Conservation (phyloP, 1,139 yeast genomes). For the Suhomyces bokatorum region DNA sequence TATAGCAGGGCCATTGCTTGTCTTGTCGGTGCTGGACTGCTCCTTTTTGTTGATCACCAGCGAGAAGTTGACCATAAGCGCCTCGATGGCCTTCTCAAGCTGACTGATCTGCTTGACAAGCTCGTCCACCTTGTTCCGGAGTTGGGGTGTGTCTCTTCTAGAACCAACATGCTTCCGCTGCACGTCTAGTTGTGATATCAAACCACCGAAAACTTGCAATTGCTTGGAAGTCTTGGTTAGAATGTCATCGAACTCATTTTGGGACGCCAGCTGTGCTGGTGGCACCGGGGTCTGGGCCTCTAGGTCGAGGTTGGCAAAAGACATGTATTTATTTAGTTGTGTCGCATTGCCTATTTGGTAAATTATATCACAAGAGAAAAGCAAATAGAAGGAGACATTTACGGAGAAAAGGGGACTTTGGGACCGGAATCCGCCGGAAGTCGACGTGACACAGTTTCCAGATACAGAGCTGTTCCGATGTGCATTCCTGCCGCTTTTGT, state of each 20-base stretch:
- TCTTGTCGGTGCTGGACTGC: conserved; percentile 14
- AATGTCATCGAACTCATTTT: conserved; percentile 34
- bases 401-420: neutral
- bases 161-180: conserved; percentile 56
- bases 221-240: conserved; percentile 41
- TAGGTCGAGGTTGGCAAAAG: conserved; percentile 58
- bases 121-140: conserved; percentile 43
- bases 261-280: conserved; percentile 8
- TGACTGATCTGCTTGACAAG: conserved; percentile 28
- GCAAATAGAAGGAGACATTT: too few species aligned
- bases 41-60: conserved; percentile 33
- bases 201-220: conserved; percentile 50
- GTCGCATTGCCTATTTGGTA: neutral
- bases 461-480: too few species aligned
- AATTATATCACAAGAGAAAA: too few species aligned
- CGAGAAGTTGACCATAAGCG: conserved; percentile 33
- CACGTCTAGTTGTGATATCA: conserved; percentile 50
- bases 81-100: conserved; percentile 36
- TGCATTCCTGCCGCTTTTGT: too few species aligned
- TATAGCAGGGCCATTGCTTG: conserved; percentile 15
- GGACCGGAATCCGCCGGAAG: neutral
- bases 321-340: conserved; percentile 37
- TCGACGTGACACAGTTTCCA: neutral
- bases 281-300: conserved; percentile 49
- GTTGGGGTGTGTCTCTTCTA: conserved; percentile 46